phyloP scores from a whole-genome alignment of 306 rosid genomes.

The Sicyos baderoa region DNA sequence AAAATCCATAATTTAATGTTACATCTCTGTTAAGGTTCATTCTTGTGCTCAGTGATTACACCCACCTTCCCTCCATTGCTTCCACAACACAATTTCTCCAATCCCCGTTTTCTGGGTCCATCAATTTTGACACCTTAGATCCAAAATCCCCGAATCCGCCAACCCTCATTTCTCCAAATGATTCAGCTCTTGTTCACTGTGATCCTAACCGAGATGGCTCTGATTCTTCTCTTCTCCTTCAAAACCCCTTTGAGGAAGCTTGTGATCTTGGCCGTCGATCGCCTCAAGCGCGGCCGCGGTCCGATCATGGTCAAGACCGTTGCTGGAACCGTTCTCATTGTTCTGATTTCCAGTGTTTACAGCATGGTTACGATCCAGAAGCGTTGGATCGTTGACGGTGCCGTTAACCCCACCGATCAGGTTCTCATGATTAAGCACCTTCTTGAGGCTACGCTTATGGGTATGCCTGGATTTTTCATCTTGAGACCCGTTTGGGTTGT shows the following conservation, averaged over 20 bases:
- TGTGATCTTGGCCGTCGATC: conserved; percentile 60
- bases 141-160: not conserved
- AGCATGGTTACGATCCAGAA: conserved; percentile 50
- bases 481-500: not conserved
- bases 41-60: conserved; percentile 9
- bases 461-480: conserved; percentile 26
- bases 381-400: conserved; percentile 53
- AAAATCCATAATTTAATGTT: not conserved
- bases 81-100: conserved; percentile 13
- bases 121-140: conserved; percentile 1
- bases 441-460: conserved; percentile 88
- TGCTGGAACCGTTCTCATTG: conserved; percentile 45
- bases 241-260: conserved; percentile 81
- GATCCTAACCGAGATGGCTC: conserved; percentile 50
- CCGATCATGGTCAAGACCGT: conserved; percentile 72
- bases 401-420: conserved; percentile 79
- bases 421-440: conserved; percentile 76
- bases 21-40: not conserved
- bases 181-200: conserved; percentile 51
- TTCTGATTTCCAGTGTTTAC: conserved; percentile 43
- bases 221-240: conserved; percentile 48
- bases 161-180: conserved; percentile 30
- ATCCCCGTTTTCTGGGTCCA: conserved; percentile 2
- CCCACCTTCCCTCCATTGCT: conserved; percentile 16
- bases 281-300: conserved; percentile 73